Evolutionary conservation across 2,329 filamentous ascomycete species (phyloP), one percentile per base, ranked within the genome.

Genomic region (Passalora sequoiae): DNA sequence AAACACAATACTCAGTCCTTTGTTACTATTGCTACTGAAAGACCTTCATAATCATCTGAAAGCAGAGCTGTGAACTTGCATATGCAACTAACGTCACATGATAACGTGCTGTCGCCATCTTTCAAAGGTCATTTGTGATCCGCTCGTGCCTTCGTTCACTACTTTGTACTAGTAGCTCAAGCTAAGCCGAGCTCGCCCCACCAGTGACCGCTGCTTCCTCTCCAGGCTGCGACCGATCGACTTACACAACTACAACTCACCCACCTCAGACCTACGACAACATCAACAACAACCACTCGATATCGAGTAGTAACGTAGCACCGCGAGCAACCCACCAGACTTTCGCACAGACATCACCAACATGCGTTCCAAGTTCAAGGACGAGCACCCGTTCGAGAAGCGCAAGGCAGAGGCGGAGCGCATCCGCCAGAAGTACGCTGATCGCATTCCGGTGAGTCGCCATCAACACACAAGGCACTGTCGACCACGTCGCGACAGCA

Each of bases 311-410:
- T 32, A 38, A 30, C 32, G n/a, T 33, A 38, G 3, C 24, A 36
- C 27, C 35, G 37, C 43, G 44, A 39, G 25, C 45, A 44, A 20
- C 31, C 21, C 17, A 38, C 27, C 33, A 44, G 33, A 22, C n/a
- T n/a, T 24, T 15, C 30, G 38, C 24, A 20, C 38, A 44, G 43
- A 20, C 38, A 66, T 67, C 66, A 65, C 65, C 77, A 87, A 65
- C 58, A 96, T 96, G 89, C 86, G 89, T 68, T 94, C 88, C 78
- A 97, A 97, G 82, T 98, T 98, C 74, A 98, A 98, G 89, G 92
- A 98, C 83, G 92, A 97, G 81, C 92, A 97, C 71, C 89, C 61
- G 17, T 97, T 97, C 69, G 92, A 97, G 84, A 98, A 98, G 87
- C 89, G 92, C 76, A 96, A 97, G 87, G 92, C 92, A 57, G 92